Percentiles rank a stretch among this genome's conserved stretches.
These are phyloP conservation scores for Yamadazyma spencermartinsiae DNA, from an alignment of 1,139 yeast species.

Conservation along the genomic window DNA sequence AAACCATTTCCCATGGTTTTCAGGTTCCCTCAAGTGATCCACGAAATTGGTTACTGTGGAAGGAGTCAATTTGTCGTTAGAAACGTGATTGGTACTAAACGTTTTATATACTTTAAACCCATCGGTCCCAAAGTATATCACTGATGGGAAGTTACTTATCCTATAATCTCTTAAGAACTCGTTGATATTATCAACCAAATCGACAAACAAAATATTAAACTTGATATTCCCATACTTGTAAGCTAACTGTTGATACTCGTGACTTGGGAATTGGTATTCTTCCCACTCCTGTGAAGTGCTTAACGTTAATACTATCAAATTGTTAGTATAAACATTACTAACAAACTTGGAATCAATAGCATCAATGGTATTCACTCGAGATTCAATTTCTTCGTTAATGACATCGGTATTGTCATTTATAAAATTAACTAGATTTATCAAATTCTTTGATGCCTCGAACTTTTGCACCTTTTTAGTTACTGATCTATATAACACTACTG, in stretches of 20 bases:
- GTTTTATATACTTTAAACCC: conserved; percentile 29
- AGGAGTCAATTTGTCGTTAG: conserved; percentile 21
- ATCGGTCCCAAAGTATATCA: conserved; percentile 23
- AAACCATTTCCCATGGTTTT: conserved; percentile 24
- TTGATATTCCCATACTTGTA: conserved; percentile 12
- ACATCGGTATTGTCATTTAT: conserved; percentile 19
- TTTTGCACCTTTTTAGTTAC: conserved; percentile 26
- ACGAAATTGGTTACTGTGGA: conserved; percentile 23
- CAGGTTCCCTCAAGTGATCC: conserved; percentile 13
- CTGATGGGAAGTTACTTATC: conserved; percentile 38
- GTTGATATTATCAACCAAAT: conserved; percentile 17
- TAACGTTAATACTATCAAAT: conserved; percentile 29
- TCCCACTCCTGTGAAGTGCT: conserved; percentile 31
- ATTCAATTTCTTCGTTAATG: conserved; percentile 15
- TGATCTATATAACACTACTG: conserved; percentile 31
- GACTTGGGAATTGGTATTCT: conserved; percentile 32
- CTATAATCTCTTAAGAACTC: conserved; percentile 24
- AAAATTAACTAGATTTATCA: conserved; percentile 26
- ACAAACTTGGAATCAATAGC: conserved; percentile 2
- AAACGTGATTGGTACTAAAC: conserved; percentile 24
- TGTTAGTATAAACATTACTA: conserved; percentile 7
- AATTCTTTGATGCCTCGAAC: conserved; percentile 24
- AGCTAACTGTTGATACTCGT: conserved; percentile 35
- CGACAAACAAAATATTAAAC: conserved; percentile 31
- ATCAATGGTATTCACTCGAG: conserved; percentile 12